phyloP scores from a whole-genome alignment of 495 filamentous ascomycete genomes.

The Talaromyces liani region DNA sequence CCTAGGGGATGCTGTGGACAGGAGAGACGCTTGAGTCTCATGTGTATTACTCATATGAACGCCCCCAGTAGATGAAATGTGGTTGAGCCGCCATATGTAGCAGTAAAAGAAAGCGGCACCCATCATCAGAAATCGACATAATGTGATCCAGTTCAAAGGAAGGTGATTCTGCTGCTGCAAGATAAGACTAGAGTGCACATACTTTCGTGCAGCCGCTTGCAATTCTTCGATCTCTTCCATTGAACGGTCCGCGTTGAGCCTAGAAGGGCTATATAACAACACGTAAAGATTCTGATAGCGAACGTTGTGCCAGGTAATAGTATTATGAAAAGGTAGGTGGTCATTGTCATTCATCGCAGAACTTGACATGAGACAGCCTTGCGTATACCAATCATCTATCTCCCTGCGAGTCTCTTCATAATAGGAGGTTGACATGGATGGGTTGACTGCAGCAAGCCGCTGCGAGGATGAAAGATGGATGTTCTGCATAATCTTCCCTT shows the following conservation, averaged over 20 bases:
- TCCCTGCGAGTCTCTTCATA: conserved; percentile 13
- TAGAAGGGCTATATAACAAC: conserved; percentile 13
- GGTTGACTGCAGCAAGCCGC: neutral
- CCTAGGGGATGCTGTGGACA: conserved; percentile 1
- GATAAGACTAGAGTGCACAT: conserved; percentile 18
- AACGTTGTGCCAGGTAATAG: conserved; percentile 21
- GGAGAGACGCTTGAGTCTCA: conserved; percentile 5
- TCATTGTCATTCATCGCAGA: conserved; percentile 15
- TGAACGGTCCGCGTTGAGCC: conserved; percentile 8
- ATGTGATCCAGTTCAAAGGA: conserved; percentile 21
- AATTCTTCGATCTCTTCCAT: conserved; percentile 13
- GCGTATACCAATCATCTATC: conserved; percentile 22
- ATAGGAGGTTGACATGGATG: neutral
- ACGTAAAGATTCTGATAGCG: conserved; percentile 22
- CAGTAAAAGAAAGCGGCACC: conserved; percentile 15
- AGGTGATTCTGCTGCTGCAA: conserved; percentile 21
- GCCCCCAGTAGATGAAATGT: neutral
- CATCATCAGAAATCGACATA: conserved; percentile 16
- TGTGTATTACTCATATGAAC: neutral
- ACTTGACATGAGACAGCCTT: conserved; percentile 19
- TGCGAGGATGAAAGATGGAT: conserved; percentile 8
- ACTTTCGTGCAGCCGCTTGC: conserved; percentile 19
- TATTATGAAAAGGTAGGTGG: conserved; percentile 21
- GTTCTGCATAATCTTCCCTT: conserved; percentile 17
- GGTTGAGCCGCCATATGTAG: conserved; percentile 4